Percentiles rank a stretch among this genome's conserved stretches.
Conservation (phyloP, 2,329 filamentous ascomycete species). For the Pseudogymnoascus sp. region DNA sequence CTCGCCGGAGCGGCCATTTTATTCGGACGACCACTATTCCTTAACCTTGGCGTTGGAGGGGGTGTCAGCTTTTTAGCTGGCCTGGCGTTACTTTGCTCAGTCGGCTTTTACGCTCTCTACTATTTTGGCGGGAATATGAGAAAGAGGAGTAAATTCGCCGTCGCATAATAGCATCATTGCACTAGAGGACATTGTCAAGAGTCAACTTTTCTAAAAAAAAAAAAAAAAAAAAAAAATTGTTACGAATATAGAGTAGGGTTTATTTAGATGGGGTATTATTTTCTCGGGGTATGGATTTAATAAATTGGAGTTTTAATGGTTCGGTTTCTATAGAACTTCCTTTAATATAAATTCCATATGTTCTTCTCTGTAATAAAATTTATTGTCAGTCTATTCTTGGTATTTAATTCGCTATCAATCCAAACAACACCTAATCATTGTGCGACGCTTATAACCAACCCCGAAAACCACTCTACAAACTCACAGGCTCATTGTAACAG, state of each 20-base stretch:
- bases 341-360: not conserved
- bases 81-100: slow-evolving; percentile 29
- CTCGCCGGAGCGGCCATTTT: slow-evolving; percentile 39
- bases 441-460: slow-evolving; percentile 11
- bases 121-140: slow-evolving; percentile 13
- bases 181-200: not conserved
- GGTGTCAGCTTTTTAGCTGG: slow-evolving; percentile 35
- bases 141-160: slow-evolving; percentile 15
- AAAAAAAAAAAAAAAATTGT: too few species aligned
- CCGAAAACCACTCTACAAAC: not conserved
- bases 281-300: not conserved
- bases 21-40: slow-evolving; percentile 38
- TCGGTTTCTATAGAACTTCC: not conserved
- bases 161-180: slow-evolving; percentile 11
- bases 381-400: not conserved
- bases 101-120: slow-evolving; percentile 40
- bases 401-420: slow-evolving; percentile 1
- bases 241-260: not conserved
- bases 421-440: not conserved
- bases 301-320: not conserved
- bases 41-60: slow-evolving; percentile 34
- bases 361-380: not conserved
- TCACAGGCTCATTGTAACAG: slow-evolving; percentile 68
- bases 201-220: not conserved
- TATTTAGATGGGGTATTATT: not conserved